phyloP scores from a whole-genome alignment of 2,329 filamentous ascomycete species.

The Fusarium continuum region DNA sequence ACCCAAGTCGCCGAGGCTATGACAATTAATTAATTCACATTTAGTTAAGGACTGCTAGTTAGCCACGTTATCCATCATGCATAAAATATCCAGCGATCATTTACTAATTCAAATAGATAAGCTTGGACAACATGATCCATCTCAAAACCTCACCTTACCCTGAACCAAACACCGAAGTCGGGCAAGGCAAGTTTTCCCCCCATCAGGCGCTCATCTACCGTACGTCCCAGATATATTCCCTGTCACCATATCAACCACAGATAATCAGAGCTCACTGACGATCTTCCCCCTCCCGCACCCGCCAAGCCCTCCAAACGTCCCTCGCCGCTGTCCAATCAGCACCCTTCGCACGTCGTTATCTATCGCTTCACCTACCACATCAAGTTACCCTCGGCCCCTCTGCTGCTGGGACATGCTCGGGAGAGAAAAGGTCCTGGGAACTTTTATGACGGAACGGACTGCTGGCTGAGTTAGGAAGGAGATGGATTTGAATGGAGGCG shows the following conservation, averaged over 20 bases:
- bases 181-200: background rate
- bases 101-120: too few species aligned
- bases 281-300: constrained; percentile 5
- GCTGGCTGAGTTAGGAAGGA: constrained; percentile 34
- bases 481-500: background rate
- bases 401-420: too few species aligned
- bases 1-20: too few species aligned
- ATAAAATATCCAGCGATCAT: too few species aligned
- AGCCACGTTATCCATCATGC: too few species aligned
- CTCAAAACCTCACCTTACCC: background rate
- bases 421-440: background rate
- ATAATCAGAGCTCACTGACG: background rate
- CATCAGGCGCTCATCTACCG: background rate
- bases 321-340: constrained; percentile 21
- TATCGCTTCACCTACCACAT: constrained; percentile 32
- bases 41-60: too few species aligned
- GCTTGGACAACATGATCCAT: background rate
- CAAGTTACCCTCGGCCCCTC: constrained; percentile 11
- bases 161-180: constrained; percentile 8
- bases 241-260: background rate
- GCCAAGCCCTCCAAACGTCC: constrained; percentile 25
- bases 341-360: constrained; percentile 7
- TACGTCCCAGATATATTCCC: background rate
- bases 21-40: too few species aligned
- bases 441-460: constrained; percentile 9